Base-by-base conservation (phyloP, 768 basidiomycete species). In the Krasilnikovozyma curviuscula region DNA sequence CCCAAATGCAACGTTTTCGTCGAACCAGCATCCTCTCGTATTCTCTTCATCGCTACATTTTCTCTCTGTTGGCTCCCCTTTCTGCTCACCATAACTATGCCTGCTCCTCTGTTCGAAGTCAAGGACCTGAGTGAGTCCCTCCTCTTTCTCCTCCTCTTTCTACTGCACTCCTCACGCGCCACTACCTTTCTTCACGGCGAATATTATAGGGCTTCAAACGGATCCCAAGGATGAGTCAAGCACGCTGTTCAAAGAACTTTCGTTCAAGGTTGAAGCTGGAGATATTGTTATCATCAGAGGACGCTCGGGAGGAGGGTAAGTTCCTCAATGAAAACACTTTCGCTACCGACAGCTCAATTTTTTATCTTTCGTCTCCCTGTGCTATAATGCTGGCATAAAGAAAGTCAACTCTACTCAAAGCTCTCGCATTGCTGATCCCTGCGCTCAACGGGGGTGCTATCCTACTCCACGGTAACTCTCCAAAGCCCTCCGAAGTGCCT, bases 211-310 rank as follows among this genome's bases (percentile, higher is more conserved):
- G 33, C 33, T 18, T 12, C 33, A 34, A 18, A 12, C 18, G 33
- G 33, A 12, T 18, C 12, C 18, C 18, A 34, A 34, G 18, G 18
- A 12, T 34, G 33, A 34, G 18, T 34, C 18, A 34, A 34, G 18
- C 1, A 56, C 59, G 1, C 67, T 82, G 48, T 79, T 83, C 58
- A 64, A 70, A n/a, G 66, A 73, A 46, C 66, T 83, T 14, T 71
- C 67, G 50, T 72, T 88, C 38, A 60, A 64, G 5, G 68, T 88
- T 25, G 67, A 78, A 40, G 72, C 77, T 61, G 78, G 81, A 8
- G 83, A 88, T 56, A 69, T 88, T 27, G 52, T 86, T 33, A 68
- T 84, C 14, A 57, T 89, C n/a, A 78, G 76, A 50, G 86, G 84
- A 9, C 75, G 73, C 56, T 81, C 78, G 53, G 86, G 86, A 8